A percentile compares a stretch with the other conserved stretches of the same genome.
These are phyloP conservation scores for Cicer pinnatifidum DNA, from an alignment of 306 rosid species.

Conservation along the genomic window DNA sequence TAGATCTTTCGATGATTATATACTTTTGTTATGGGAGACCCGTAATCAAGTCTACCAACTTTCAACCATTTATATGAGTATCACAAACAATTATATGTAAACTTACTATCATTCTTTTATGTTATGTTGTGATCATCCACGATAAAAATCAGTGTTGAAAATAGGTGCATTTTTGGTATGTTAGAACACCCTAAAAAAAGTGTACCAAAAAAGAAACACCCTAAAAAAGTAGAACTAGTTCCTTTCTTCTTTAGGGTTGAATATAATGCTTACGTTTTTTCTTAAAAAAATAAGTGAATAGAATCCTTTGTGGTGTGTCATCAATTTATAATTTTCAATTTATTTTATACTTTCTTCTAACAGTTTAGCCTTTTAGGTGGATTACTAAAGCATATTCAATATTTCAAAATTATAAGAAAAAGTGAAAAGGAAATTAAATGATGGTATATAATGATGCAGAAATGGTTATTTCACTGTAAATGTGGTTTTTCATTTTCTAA, in stretches of 20 bases:
- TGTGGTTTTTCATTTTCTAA: not conserved
- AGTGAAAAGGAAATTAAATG: conserved; percentile 34
- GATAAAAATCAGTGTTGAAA: conserved; percentile 22
- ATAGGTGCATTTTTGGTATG: conserved; percentile 29
- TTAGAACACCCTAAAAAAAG: conserved; percentile 23
- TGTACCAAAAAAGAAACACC: not conserved
- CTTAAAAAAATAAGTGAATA: conserved; percentile 4
- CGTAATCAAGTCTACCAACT: not conserved
- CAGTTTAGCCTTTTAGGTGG: conserved; percentile 16
- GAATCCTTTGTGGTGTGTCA: conserved; percentile 17
- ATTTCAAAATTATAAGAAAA: not conserved
- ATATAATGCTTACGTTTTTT: conserved; percentile 26
- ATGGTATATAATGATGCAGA: conserved; percentile 27
- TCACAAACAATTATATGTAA: conserved; percentile 18
- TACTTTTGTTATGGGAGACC: conserved; percentile 12
- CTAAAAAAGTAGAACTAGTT: conserved; percentile 41
- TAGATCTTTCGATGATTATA: conserved; percentile 29
- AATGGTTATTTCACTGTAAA: conserved; percentile 15
- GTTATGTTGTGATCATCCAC: conserved; percentile 11
- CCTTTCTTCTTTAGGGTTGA: conserved; percentile 17
- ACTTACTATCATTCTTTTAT: conserved; percentile 21
- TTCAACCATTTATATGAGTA: conserved; percentile 11
- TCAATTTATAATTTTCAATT: conserved; percentile 9
- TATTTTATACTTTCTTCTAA: not conserved
- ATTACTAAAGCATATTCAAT: conserved; percentile 24